Conservation (phyloP, 441 rosid species). For the Flueggea neowawraea region DNA sequence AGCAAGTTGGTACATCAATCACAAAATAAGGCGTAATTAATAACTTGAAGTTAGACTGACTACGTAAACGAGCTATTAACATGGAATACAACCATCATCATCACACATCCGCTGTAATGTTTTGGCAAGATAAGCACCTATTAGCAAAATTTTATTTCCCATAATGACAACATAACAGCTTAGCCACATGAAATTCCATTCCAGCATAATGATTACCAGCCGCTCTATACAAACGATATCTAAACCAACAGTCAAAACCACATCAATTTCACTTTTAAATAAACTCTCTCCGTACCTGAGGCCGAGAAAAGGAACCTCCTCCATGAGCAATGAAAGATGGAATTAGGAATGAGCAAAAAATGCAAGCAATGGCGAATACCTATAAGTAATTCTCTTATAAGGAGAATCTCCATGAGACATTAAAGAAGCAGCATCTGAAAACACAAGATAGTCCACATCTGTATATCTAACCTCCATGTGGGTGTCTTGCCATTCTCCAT, state of each 20-base stretch:
- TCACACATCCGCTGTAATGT: too few species aligned
- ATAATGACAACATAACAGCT: too few species aligned
- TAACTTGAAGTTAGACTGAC: too few species aligned
- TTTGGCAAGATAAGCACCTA: too few species aligned
- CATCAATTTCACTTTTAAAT: neutral
- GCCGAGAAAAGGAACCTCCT: constrained; percentile 89
- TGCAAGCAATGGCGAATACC: constrained; percentile 93
- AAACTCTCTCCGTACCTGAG: constrained; percentile 40
- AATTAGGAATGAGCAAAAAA: constrained; percentile 66
- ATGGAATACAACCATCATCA: too few species aligned
- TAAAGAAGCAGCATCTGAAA: constrained; percentile 86
- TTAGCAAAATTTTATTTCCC: too few species aligned
- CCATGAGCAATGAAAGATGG: constrained; percentile 62
- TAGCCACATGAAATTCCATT: neutral
- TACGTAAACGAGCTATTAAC: too few species aligned
- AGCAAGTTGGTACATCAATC: too few species aligned
- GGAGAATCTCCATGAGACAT: constrained; percentile 83
- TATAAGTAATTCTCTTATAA: constrained; percentile 76
- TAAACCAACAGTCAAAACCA: neutral
- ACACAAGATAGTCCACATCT: constrained; percentile 83
- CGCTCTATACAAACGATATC: neutral
- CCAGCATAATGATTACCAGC: too few species aligned
- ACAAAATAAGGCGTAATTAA: too few species aligned
- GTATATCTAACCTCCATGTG: constrained; percentile 91
- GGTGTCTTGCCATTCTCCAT: constrained; percentile 97